These are phyloP conservation scores for Salix caprea DNA, from an alignment of 345 rosid species.

Conservation along the genomic window DNA sequence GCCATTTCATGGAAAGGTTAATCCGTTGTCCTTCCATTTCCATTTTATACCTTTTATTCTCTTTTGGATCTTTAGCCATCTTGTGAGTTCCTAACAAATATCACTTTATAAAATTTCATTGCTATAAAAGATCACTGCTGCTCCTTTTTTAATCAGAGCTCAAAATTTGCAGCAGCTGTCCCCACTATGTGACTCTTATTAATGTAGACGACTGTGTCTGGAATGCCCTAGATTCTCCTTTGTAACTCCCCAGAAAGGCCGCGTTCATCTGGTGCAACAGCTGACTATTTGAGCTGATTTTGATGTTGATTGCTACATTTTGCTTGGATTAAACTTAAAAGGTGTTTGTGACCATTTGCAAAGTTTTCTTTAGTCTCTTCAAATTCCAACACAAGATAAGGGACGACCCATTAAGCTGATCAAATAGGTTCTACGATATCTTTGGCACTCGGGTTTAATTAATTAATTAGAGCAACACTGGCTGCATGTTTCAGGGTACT, in stretches of 20 bases:
- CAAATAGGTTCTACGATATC: neutral
- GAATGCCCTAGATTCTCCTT: neutral
- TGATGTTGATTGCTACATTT: neutral
- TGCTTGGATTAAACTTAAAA: neutral
- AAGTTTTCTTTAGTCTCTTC: neutral
- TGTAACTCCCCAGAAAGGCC: neutral
- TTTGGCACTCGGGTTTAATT: too few species aligned
- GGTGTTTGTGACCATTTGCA: neutral
- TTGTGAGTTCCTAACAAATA: constrained; percentile 20
- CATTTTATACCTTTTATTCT: neutral
- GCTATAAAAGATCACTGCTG: neutral
- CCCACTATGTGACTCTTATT: neutral
- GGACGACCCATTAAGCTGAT: neutral
- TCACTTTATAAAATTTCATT: constrained; percentile 10
- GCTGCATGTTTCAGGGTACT: neutral
- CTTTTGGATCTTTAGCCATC: constrained; percentile 7
- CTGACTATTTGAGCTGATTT: neutral
- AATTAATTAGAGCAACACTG: neutral
- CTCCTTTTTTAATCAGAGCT: neutral
- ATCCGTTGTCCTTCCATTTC: constrained; percentile 19
- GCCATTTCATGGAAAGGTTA: constrained; percentile 26
- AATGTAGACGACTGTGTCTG: neutral
- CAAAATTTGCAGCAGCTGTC: neutral
- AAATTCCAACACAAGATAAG: neutral
- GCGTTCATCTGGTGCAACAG: neutral